These are phyloP conservation scores for Botrytis cinerea DNA, from an alignment of 2,329 filamentous ascomycete species.

Conservation along the genomic window DNA sequence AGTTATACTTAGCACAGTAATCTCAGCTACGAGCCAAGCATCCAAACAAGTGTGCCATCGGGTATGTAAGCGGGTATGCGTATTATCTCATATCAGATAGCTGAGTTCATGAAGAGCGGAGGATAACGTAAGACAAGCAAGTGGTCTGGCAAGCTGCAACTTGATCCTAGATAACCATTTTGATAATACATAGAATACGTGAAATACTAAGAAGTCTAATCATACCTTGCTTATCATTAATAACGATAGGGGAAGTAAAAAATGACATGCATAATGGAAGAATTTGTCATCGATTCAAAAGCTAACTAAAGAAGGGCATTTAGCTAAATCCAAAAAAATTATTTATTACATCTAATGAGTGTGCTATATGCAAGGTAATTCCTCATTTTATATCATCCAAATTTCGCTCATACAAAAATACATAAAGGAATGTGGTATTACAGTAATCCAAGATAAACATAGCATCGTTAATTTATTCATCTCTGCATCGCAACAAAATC, in stretches of 20 bases:
- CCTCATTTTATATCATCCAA: background rate
- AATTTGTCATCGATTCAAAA: background rate
- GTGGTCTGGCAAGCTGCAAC: background rate
- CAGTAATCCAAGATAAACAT: background rate
- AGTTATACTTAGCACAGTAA: too few species aligned
- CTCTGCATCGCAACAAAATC: background rate
- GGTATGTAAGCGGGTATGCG: background rate
- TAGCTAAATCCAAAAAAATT: background rate
- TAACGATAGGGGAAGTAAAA: background rate
- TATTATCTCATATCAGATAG: background rate
- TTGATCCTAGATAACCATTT: background rate
- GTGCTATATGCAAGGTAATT: background rate
- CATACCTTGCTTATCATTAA: background rate
- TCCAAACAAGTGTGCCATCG: background rate
- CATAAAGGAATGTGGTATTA: background rate
- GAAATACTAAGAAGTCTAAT: background rate
- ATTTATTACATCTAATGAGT: slow-evolving; percentile 4
- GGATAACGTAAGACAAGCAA: background rate
- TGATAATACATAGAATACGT: rapidly evolving
- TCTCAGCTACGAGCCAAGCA: too few species aligned
- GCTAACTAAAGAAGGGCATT: background rate
- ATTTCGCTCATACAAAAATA: background rate
- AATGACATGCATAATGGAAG: background rate
- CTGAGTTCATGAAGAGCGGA: background rate
- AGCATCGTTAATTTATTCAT: background rate